Percentiles rank a stretch among this genome's conserved stretches.
Conservation (phyloP, 164 flowering plant species). For the Akebia trifoliata region DNA sequence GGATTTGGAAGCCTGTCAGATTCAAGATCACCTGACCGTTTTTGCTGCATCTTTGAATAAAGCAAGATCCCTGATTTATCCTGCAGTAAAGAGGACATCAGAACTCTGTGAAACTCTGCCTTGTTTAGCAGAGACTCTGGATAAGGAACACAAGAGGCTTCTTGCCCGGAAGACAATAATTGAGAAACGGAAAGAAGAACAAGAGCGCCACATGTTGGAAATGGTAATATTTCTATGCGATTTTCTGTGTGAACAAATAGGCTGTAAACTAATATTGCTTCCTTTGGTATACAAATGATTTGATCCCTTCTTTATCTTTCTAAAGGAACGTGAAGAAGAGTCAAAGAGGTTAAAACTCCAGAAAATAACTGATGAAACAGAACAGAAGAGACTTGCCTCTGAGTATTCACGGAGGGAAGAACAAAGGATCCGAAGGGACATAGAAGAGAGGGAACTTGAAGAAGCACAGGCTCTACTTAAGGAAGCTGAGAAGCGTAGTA, state of each 20-base stretch:
- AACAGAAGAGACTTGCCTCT: constrained; percentile 69
- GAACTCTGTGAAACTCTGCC: constrained; percentile 53
- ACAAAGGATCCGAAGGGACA: constrained; percentile 64
- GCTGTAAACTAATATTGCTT: too few species aligned
- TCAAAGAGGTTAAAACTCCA: constrained; percentile 61
- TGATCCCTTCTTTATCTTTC: neutral
- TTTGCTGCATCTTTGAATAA: constrained; percentile 66
- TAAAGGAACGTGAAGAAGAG: constrained; percentile 85
- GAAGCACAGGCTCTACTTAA: constrained; percentile 71
- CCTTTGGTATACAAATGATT: neutral
- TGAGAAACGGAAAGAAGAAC: constrained; percentile 94
- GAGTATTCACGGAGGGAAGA: constrained; percentile 64
- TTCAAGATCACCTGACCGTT: constrained; percentile 49
- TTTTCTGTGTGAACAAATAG: neutral
- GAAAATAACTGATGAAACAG: constrained; percentile 79
- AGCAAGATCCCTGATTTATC: constrained; percentile 63
- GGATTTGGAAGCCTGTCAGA: constrained; percentile 73
- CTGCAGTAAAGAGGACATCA: constrained; percentile 46
- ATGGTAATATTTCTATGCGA: constrained; percentile 42
- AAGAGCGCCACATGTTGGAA: constrained; percentile 78
- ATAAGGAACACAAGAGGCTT: constrained; percentile 85
- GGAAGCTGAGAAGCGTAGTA: constrained; percentile 59
- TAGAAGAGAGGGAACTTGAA: constrained; percentile 71
- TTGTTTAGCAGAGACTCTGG: constrained; percentile 62
- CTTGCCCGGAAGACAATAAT: constrained; percentile 92